phyloP scores from a whole-genome alignment of 1,284 basidiomycete species.

The Irpex sp. region DNA sequence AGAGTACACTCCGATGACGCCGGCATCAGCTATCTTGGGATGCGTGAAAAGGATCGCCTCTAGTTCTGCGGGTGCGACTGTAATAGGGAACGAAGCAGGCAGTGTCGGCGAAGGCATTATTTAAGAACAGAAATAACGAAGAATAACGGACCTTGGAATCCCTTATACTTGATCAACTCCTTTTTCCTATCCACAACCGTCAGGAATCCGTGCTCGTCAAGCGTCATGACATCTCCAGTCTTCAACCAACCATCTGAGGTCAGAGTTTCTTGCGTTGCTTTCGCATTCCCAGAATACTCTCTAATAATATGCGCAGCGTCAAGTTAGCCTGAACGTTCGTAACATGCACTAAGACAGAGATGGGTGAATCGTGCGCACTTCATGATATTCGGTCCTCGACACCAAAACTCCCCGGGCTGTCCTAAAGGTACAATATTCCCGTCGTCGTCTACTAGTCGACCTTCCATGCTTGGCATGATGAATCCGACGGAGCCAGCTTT shows the following conservation, averaged over 20 bases:
- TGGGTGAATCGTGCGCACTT: constrained; percentile 15
- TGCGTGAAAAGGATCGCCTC: constrained; percentile 30
- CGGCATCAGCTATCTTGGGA: constrained; percentile 32
- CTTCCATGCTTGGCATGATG: constrained; percentile 56
- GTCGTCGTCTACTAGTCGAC: constrained; percentile 51
- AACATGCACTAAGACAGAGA: not conserved
- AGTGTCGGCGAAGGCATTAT: not conserved
- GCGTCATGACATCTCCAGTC: constrained; percentile 49
- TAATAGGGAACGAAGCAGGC: not conserved
- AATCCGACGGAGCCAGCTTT: constrained; percentile 42
- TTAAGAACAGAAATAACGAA: not conserved
- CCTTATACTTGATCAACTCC: constrained; percentile 50
- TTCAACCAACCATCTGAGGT: constrained; percentile 46
- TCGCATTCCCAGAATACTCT: constrained; percentile 22
- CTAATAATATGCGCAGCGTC: not conserved
- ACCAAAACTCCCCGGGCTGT: constrained; percentile 23
- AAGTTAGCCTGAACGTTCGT: not conserved
- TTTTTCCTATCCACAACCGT: constrained; percentile 40
- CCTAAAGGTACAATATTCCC: constrained; percentile 29
- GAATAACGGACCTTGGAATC: constrained; percentile 13
- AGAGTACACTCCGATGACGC: constrained; percentile 29
- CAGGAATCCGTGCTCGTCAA: constrained; percentile 40
- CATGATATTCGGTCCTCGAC: constrained; percentile 23
- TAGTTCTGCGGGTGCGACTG: constrained; percentile 17
- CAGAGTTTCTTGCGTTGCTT: constrained; percentile 19